Evolutionary conservation across 768 basidiomycete species (phyloP).

Genomic region (Amyloporia xantha): DNA sequence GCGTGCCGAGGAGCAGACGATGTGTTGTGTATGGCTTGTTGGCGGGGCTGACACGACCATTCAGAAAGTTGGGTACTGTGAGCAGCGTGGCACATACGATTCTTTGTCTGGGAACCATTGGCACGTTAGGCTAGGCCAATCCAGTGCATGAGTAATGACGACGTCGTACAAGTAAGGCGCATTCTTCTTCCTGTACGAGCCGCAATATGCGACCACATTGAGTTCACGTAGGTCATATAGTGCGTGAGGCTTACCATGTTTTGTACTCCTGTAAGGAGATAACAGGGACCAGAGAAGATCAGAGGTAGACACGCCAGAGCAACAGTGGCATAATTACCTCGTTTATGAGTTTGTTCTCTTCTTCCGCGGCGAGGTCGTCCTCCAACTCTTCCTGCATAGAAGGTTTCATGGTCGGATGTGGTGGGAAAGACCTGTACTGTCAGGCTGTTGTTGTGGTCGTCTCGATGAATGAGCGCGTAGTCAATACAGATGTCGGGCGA

Average conservation of each 20-base stretch:
- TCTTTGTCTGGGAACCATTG: constrained; percentile 99
- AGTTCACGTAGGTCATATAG: too few species aligned
- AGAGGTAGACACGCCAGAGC: too few species aligned
- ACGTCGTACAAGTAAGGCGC: constrained; percentile 97
- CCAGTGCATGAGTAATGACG: constrained; percentile 93
- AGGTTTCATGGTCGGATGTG: constrained; percentile 35
- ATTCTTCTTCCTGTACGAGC: constrained; percentile 88
- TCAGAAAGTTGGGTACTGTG: neutral
- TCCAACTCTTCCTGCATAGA: constrained; percentile 58
- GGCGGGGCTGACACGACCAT: constrained; percentile 51
- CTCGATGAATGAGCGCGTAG: neutral
- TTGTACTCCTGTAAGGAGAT: constrained; percentile 70
- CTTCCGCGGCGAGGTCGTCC: constrained; percentile 76
- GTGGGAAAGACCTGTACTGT: neutral
- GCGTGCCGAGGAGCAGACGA: constrained; percentile 91
- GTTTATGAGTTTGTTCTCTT: constrained; percentile 84
- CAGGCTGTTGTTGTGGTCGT: neutral
- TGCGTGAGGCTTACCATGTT: constrained; percentile 54
- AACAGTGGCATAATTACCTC: constrained; percentile 41
- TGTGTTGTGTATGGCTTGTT: constrained; percentile 95
- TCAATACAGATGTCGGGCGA: neutral
- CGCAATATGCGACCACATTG: too few species aligned
- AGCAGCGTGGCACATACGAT: constrained; percentile 61
- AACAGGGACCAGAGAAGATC: neutral
- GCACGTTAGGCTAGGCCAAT: constrained; percentile 96